These are phyloP conservation scores for Lithohypha guttulata DNA, from an alignment of 2,329 filamentous ascomycete species.

Conservation along the genomic window DNA sequence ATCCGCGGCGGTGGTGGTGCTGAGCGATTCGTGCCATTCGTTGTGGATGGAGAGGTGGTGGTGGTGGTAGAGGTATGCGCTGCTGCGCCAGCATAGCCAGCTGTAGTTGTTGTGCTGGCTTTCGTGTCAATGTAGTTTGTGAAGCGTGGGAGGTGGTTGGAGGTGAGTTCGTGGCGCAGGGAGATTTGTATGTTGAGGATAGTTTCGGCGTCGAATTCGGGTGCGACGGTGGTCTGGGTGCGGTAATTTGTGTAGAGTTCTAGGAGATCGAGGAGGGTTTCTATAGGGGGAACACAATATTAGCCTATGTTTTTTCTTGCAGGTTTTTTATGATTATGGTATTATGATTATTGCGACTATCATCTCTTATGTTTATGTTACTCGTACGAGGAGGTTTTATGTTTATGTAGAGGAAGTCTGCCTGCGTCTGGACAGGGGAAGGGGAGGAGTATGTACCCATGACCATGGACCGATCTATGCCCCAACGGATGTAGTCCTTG, in stretches of 20 bases:
- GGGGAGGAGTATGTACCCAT: slow-evolving; percentile 32
- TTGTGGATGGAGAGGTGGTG: too few relatives aligned
- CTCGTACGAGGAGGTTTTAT: slow-evolving; percentile 6
- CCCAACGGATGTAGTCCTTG: slow-evolving; percentile 40
- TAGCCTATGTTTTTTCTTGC: slow-evolving; percentile 10
- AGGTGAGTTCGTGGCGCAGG: slow-evolving; percentile 70
- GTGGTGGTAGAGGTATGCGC: too few relatives aligned
- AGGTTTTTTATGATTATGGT: slow-evolving; percentile 5
- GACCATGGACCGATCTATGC: slow-evolving; percentile 36
- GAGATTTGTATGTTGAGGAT: slow-evolving; percentile 81
- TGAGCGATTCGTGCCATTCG: slow-evolving; percentile 8
- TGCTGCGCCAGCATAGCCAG: slow-evolving; percentile 1
- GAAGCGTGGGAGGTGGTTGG: slow-evolving; percentile 51
- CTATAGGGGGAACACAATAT: slow-evolving; percentile 31
- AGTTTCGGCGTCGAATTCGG: slow-evolving; percentile 58
- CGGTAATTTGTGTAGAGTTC: slow-evolving; percentile 86
- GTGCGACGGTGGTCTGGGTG: slow-evolving; percentile 62
- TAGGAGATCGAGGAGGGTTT: slow-evolving; percentile 80
- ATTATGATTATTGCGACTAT: too few relatives aligned
- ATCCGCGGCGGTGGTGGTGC: not conserved
- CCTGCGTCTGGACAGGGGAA: not conserved
- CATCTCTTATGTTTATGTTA: slow-evolving; percentile 5
- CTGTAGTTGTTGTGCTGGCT: slow-evolving; percentile 25
- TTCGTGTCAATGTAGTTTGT: slow-evolving; percentile 40
- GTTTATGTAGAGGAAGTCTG: slow-evolving; percentile 6